Conservation (phyloP, 1,284 basidiomycete species). For the Irpex lacteus region DNA sequence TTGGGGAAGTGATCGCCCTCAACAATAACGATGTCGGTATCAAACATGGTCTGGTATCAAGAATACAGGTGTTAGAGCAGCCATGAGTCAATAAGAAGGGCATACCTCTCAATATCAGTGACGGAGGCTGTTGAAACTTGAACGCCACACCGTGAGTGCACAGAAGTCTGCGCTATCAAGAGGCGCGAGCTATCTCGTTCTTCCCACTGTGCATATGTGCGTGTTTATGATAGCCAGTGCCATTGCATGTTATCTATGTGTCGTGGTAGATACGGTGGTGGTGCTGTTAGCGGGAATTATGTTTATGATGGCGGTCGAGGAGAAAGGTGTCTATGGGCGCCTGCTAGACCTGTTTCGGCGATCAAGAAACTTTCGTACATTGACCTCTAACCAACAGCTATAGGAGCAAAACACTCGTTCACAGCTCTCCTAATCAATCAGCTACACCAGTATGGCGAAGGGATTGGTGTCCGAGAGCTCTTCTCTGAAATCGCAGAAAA, state of each 20-base stretch:
- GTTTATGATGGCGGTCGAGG: not conserved
- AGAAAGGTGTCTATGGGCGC: not conserved
- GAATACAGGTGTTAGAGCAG: too few species aligned
- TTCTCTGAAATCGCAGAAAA: conserved; percentile 1
- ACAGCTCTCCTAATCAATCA: not conserved
- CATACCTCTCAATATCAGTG: too few species aligned
- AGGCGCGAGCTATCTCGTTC: too few species aligned
- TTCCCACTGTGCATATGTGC: too few species aligned
- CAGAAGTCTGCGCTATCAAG: not conserved
- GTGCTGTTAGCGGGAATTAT: not conserved
- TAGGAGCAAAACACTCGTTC: too few species aligned
- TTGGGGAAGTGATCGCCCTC: too few species aligned
- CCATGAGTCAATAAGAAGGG: too few species aligned
- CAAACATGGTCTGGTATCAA: too few species aligned
- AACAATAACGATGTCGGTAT: too few species aligned
- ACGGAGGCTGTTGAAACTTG: not conserved
- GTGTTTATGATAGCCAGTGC: too few species aligned
- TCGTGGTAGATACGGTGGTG: not conserved
- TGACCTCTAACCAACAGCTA: not conserved
- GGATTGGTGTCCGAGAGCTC: not conserved
- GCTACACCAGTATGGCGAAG: not conserved
- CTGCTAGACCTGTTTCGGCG: not conserved
- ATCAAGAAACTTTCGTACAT: conserved; percentile 3
- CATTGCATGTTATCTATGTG: too few species aligned
- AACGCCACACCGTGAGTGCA: not conserved